Conservation (phyloP, 257 asterid genomes). For the Scutellaria barbata region DNA sequence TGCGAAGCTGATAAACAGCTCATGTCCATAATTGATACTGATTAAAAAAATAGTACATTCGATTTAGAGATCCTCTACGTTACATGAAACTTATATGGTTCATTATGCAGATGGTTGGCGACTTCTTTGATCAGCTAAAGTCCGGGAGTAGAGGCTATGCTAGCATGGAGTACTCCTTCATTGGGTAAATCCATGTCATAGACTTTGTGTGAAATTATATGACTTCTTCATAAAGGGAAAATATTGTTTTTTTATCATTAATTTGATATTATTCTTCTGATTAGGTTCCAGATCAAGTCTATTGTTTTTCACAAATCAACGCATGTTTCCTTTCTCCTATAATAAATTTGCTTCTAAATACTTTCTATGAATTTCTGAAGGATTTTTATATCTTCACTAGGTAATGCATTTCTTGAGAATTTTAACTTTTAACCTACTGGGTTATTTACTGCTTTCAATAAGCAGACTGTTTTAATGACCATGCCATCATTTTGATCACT, state of each 20-base stretch:
- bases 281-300: conserved; percentile 4
- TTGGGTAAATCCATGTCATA: conserved; percentile 60
- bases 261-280: conserved; percentile 8
- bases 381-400: background rate
- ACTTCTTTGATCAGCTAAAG: conserved; percentile 98
- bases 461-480: background rate
- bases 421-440: background rate
- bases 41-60: conserved; percentile 17
- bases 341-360: background rate
- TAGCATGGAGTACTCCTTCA: conserved; percentile 95
- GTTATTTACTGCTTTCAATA: conserved; percentile 5
- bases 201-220: conserved; percentile 18
- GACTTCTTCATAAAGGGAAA: background rate
- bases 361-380: conserved; percentile 23
- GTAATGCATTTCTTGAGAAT: conserved; percentile 3
- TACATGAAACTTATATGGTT: conserved; percentile 29
- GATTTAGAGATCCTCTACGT: conserved; percentile 28
- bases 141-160: conserved; percentile 99
- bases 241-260: conserved; percentile 9
- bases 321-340: background rate
- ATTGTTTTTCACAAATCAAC: background rate
- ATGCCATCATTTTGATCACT: background rate
- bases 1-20: conserved; percentile 35
- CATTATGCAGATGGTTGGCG: conserved; percentile 93
- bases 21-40: conserved; percentile 3